A percentile compares a stretch with the other conserved stretches of the same genome.
Conservation (phyloP, 1,284 basidiomycete species). For the Athelia psychrophila region DNA sequence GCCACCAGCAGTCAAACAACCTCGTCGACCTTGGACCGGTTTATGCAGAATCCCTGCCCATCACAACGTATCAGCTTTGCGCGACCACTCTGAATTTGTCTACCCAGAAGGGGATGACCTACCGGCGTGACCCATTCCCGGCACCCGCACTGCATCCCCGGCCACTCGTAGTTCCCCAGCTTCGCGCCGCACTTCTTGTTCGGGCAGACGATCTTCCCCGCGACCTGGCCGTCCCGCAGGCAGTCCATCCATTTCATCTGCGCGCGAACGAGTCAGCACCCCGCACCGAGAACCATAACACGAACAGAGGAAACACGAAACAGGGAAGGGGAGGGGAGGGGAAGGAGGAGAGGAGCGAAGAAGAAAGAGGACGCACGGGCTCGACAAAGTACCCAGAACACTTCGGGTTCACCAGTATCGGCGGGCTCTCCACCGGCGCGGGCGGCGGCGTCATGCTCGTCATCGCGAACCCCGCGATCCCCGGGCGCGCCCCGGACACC, state of each 20-base stretch:
- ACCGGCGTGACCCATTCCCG: constrained; percentile 90
- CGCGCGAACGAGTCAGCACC: not conserved
- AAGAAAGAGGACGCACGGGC: constrained; percentile 68
- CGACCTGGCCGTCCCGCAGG: constrained; percentile 69
- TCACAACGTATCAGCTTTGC: constrained; percentile 6
- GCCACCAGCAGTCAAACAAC: constrained; percentile 41
- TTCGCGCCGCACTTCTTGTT: constrained; percentile 88
- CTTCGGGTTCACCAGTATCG: constrained; percentile 70
- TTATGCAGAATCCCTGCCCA: constrained; percentile 87
- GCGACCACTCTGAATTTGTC: not conserved
- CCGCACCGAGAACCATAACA: not conserved
- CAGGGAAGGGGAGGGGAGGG: not conserved
- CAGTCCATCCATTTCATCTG: constrained; percentile 96
- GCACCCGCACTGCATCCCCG: constrained; percentile 90
- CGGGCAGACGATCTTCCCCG: constrained; percentile 90
- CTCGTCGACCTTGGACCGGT: constrained; percentile 89
- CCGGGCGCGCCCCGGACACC: constrained; percentile 5
- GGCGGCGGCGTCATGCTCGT: not conserved
- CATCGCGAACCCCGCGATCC: not conserved
- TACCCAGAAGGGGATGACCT: too few species aligned
- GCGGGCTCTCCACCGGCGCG: constrained; percentile 41
- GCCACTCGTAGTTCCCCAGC: constrained; percentile 97
- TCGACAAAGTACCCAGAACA: constrained; percentile 98
- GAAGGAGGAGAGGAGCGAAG: constrained; percentile 2
- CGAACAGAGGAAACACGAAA: not conserved